Percentiles rank a stretch among this genome's conserved stretches.
Evolutionary conservation across 352 stramenopile genomes (phyloP).

Genomic region (Globisporangium abappressorium): DNA sequence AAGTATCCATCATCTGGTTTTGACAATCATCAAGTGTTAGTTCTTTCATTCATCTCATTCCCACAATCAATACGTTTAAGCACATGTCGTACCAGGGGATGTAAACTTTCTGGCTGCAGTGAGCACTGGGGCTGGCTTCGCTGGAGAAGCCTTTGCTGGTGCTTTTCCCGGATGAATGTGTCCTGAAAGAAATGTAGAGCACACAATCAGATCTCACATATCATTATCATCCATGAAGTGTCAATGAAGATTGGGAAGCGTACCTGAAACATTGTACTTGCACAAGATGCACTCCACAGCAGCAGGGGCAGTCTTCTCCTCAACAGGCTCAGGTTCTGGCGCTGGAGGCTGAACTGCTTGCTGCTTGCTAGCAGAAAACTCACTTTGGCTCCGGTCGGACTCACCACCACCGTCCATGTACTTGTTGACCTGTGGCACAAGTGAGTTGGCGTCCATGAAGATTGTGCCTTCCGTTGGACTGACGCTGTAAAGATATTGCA

Average conservation of each 20-base stretch:
- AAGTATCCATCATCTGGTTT: constrained; percentile 47
- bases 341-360: constrained; percentile 4
- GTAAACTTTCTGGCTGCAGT: background rate
- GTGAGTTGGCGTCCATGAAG: constrained; percentile 50
- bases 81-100: background rate
- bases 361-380: constrained; percentile 26
- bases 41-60: background rate
- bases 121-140: constrained; percentile 8
- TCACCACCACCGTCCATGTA: constrained; percentile 23
- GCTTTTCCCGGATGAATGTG: constrained; percentile 63
- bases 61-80: background rate
- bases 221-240: background rate
- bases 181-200: constrained; percentile 23
- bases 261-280: constrained; percentile 78
- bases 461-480: constrained; percentile 68
- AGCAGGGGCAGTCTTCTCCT: constrained; percentile 4
- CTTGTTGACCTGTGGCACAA: constrained; percentile 42
- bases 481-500: constrained; percentile 68
- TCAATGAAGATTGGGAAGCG: background rate
- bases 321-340: constrained; percentile 7
- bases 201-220: background rate
- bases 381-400: constrained; percentile 16
- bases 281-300: constrained; percentile 59
- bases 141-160: constrained; percentile 15
- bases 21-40: constrained; percentile 1